Evolutionary conservation across 2,329 filamentous ascomycete species (phyloP), one percentile per base, ranked within the genome.

Genomic region (Alternaria angustiovoidea): DNA sequence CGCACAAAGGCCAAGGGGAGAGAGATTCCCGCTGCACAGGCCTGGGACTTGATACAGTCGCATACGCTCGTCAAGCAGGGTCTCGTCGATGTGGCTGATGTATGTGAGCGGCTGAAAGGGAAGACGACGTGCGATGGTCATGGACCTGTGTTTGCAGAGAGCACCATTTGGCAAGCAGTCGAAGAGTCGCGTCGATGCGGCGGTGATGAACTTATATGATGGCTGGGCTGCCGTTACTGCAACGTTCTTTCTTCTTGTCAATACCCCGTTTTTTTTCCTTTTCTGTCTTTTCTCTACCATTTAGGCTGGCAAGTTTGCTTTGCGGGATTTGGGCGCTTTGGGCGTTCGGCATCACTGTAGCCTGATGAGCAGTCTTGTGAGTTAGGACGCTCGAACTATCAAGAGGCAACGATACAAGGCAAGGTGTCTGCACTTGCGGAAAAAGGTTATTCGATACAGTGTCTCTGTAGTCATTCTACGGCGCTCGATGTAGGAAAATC

Each of bases 31-130:
- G 74, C 75, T 30, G 51, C 66, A 2, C 70, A 92, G 2, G 90
- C 93, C 0, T 98, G 94, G 94, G 94, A 97, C 71, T 83, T 93
- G 54, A 95, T 98, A 61, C 91, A 96, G 72, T 84, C 83, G 54
- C 92, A 97, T 77, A 88, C 91, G 7, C 80, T 93, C 8, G 96
- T 91, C 76, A 87, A 89, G 75, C 85, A 86, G 47, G 93, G 93
- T 0, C 82, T 92, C 20, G 89, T 97, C 26, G 92, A 98, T 76
- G 88, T 97, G 12, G 89, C 85, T 38, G 86, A 91, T 74, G 91
- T 97, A 32, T 93, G 90, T 75, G 91, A 95, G 72, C 84, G 88
- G 12, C 81, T 98, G 54, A 94, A 92, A 81, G 83, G 85, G 18
- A 81, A 87, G 70, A 91, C 92, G 18, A 88, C 89, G 71, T 97